Percentiles rank a stretch among this genome's conserved stretches.
phyloP scores from a whole-genome alignment of 352 stramenopile genomes.

The Thalassiosira livingstoniorum region DNA sequence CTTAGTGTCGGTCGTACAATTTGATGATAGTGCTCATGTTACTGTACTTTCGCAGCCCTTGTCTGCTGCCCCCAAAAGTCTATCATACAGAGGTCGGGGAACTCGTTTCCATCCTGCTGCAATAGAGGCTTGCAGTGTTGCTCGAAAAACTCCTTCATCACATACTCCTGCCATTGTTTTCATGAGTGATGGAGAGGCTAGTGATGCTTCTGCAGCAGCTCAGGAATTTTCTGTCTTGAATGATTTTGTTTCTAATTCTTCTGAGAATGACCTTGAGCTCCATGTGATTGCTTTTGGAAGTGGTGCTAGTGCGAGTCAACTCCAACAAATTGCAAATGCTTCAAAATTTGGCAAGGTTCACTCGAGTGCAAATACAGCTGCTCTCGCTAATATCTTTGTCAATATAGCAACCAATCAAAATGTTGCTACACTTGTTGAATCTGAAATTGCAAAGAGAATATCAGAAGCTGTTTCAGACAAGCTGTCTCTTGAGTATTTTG shows the following conservation, averaged over 20 bases:
- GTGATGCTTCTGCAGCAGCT: constrained; percentile 57
- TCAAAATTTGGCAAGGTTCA: constrained; percentile 61
- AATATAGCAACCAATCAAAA: constrained; percentile 59
- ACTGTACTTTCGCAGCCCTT: constrained; percentile 44
- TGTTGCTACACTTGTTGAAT: constrained; percentile 64
- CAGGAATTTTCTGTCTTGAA: constrained; percentile 60
- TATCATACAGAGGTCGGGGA: constrained; percentile 47
- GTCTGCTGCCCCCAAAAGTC: constrained; percentile 25
- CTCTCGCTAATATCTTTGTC: constrained; percentile 67
- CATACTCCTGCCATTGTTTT: constrained; percentile 68
- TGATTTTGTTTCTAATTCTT: constrained; percentile 17
- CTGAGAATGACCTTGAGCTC: constrained; percentile 57
- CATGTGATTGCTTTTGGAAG: constrained; percentile 72
- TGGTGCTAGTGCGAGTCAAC: constrained; percentile 48
- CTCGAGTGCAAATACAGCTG: constrained; percentile 48
- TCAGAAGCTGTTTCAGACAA: constrained; percentile 68
- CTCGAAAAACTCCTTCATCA: constrained; percentile 44
- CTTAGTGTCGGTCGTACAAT: constrained; percentile 77
- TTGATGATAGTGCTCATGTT: constrained; percentile 37
- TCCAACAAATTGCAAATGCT: constrained; percentile 59
- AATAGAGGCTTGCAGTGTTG: constrained; percentile 39
- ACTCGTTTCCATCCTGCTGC: constrained; percentile 68
- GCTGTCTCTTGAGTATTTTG: constrained; percentile 60
- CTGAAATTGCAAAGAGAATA: constrained; percentile 69
- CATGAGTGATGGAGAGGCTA: constrained; percentile 71